Evolutionary conservation across 352 stramenopile species (phyloP).

Genomic region (Pythium dissimile): DNA sequence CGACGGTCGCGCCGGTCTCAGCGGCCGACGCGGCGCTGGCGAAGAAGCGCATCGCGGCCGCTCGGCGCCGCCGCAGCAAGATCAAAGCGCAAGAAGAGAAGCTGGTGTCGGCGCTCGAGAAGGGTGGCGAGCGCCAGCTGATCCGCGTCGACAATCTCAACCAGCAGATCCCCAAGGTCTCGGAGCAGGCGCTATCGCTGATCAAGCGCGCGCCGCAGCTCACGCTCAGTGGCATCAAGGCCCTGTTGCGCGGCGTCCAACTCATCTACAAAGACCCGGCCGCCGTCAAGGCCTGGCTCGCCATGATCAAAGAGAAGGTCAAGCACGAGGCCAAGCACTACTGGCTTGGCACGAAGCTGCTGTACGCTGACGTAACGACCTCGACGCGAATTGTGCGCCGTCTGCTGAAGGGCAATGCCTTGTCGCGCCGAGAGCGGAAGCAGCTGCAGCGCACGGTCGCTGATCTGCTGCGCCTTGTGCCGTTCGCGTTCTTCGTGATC

Average conservation of each 20-base stretch:
- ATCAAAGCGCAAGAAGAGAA: slow-evolving; percentile 80
- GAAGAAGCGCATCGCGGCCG: slow-evolving; percentile 80
- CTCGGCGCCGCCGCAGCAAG: slow-evolving; percentile 66
- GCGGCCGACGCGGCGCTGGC: slow-evolving; percentile 44
- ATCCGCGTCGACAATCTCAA: slow-evolving; percentile 80
- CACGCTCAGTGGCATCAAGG: slow-evolving; percentile 46
- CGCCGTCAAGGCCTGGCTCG: slow-evolving; percentile 55
- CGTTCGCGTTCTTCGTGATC: slow-evolving; percentile 97
- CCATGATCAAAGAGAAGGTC: slow-evolving; percentile 71
- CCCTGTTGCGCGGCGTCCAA: slow-evolving; percentile 51
- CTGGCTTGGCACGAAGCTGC: slow-evolving; percentile 95
- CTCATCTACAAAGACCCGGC: slow-evolving; percentile 63
- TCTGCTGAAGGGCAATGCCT: slow-evolving; percentile 89
- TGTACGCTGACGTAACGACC: slow-evolving; percentile 95
- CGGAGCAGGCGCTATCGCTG: slow-evolving; percentile 57
- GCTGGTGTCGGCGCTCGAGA: slow-evolving; percentile 74
- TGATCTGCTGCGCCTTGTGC: slow-evolving; percentile 96
- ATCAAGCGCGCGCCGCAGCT: slow-evolving; percentile 72
- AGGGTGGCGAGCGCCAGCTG: slow-evolving; percentile 69
- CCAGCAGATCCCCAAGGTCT: slow-evolving; percentile 72
- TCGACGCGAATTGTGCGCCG: slow-evolving; percentile 90
- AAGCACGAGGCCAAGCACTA: slow-evolving; percentile 95
- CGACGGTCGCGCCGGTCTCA: slow-evolving; percentile 22
- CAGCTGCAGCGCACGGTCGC: slow-evolving; percentile 95
- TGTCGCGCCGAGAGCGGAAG: slow-evolving; percentile 95